phyloP scores from a whole-genome alignment of 208 protist genomes.

The Acanthamoeba castellanii region DNA sequence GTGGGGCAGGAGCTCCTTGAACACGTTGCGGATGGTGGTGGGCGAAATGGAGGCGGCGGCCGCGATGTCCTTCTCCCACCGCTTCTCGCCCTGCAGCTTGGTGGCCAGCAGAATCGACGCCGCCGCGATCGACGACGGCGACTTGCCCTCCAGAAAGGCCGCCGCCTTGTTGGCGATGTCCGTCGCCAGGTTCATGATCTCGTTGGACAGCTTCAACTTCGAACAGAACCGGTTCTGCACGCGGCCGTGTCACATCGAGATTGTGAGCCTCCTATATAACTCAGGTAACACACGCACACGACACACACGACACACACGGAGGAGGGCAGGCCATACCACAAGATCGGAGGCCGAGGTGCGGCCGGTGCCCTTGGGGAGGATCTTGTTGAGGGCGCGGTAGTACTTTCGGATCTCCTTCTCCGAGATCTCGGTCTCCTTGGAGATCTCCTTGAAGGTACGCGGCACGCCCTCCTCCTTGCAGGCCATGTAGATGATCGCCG shows the following conservation, averaged over 20 bases:
- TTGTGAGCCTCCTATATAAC: not conserved
- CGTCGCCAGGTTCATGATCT: not conserved
- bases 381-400: slow-evolving; percentile 20
- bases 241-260: not conserved
- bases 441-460: slow-evolving; percentile 75
- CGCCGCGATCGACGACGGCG: slow-evolving; percentile 2
- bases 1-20: not conserved
- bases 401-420: slow-evolving; percentile 16
- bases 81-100: slow-evolving; percentile 1
- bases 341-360: slow-evolving; percentile 14
- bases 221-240: slow-evolving; percentile 17
- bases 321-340: not conserved
- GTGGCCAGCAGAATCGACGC: not conserved
- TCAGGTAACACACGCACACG: not conserved
- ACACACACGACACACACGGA: too few species aligned
- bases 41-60: not conserved
- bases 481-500: slow-evolving; percentile 75
- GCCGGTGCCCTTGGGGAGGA: not conserved
- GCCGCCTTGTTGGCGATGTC: slow-evolving; percentile 5
- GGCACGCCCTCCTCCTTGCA: slow-evolving; percentile 72
- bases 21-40: not conserved
- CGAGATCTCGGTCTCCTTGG: not conserved
- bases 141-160: not conserved
- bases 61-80: not conserved
- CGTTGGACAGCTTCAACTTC: slow-evolving; percentile 7